These are phyloP conservation scores for Cladophialophora psammophila DNA, from an alignment of 2,329 filamentous ascomycete genomes.

Conservation along the genomic window DNA sequence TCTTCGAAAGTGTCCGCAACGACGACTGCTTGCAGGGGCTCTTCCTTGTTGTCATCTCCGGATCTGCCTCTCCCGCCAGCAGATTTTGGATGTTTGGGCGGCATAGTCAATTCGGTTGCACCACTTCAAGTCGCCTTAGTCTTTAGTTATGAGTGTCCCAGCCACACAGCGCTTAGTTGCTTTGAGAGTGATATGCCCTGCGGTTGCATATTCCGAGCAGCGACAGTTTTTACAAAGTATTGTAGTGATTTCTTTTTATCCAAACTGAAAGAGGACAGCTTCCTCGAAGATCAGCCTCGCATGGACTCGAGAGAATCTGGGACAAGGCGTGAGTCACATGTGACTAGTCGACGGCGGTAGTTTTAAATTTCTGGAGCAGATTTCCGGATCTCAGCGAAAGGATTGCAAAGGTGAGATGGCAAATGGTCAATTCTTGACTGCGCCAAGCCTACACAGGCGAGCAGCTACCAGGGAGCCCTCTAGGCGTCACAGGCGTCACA, in stretches of 20 bases:
- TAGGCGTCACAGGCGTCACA: slow-evolving; percentile 1
- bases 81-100: slow-evolving; percentile 43
- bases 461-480: background rate
- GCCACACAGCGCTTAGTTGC: background rate
- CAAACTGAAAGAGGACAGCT: background rate
- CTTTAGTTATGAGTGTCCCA: slow-evolving; percentile 1
- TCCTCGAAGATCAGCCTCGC: slow-evolving; percentile 10
- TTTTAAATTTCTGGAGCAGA: slow-evolving; percentile 9
- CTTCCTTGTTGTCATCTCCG: slow-evolving; percentile 65
- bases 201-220: slow-evolving; percentile 10
- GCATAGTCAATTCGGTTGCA: slow-evolving; percentile 27
- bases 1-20: slow-evolving; percentile 95
- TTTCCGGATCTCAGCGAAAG: background rate
- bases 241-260: background rate
- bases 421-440: background rate
- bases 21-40: slow-evolving; percentile 73
- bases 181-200: background rate
- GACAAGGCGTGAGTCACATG: slow-evolving; percentile 22
- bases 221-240: background rate
- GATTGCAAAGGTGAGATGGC: background rate
- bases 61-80: slow-evolving; percentile 48
- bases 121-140: background rate
- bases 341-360: slow-evolving; percentile 17
- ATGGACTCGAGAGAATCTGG: background rate
- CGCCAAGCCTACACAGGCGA: background rate